A percentile compares a stretch with the other conserved stretches of the same genome.
Conservation (phyloP, 2,329 filamentous ascomycete species). For the Dactylella cylindrospora region DNA sequence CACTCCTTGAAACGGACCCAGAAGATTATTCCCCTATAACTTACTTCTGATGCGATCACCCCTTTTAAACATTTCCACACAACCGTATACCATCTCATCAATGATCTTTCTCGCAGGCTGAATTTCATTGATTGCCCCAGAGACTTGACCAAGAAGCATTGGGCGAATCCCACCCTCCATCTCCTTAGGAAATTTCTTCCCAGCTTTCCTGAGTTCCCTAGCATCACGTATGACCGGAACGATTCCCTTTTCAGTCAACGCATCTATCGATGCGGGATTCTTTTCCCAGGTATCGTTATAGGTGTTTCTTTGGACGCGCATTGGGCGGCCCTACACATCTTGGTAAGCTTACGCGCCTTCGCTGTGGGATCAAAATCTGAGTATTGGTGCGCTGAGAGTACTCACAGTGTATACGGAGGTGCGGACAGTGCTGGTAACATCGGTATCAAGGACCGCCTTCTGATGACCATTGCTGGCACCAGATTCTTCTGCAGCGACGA, state of each 20-base stretch:
- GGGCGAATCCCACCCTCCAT: slow-evolving; percentile 70
- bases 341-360: neutral
- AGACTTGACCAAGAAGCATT: slow-evolving; percentile 91
- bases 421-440: slow-evolving; percentile 74
- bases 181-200: slow-evolving; percentile 77
- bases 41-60: slow-evolving; percentile 22
- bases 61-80: slow-evolving; percentile 63
- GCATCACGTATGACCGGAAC: slow-evolving; percentile 64
- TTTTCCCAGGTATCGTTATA: slow-evolving; percentile 81
- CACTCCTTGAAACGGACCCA: no score
- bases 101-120: slow-evolving; percentile 82
- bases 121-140: slow-evolving; percentile 72
- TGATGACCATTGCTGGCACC: slow-evolving; percentile 81
- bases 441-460: slow-evolving; percentile 73
- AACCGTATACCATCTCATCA: slow-evolving; percentile 80
- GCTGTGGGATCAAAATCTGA: no score
- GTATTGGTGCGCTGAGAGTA: no score
- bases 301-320: slow-evolving; percentile 77
- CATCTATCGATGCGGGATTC: slow-evolving; percentile 70
- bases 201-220: slow-evolving; percentile 48
- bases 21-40: no score
- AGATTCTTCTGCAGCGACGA: slow-evolving; percentile 82
- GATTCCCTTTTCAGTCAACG: slow-evolving; percentile 72
- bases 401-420: slow-evolving; percentile 61
- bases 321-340: slow-evolving; percentile 73